Conservation (phyloP, 2,329 filamentous ascomycete species). For the Hypoxylon sp. region DNA sequence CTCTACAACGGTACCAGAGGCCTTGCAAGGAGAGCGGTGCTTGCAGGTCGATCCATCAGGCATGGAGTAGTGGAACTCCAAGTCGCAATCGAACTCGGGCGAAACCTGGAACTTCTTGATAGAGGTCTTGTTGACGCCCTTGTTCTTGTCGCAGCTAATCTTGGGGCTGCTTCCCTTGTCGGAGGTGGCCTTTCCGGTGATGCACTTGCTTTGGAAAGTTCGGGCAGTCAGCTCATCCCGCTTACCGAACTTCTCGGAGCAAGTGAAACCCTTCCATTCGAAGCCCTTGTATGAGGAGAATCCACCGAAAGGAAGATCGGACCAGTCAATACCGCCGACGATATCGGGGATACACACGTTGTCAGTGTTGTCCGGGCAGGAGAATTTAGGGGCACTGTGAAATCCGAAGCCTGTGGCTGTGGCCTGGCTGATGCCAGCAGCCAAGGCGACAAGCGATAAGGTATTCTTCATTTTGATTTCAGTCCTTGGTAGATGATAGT, state of each 20-base stretch:
- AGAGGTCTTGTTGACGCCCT: conserved; percentile 75
- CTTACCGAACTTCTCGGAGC: conserved; percentile 71
- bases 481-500: conserved; percentile 32
- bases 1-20: conserved; percentile 76
- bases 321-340: conserved; percentile 79
- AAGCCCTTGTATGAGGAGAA: conserved; percentile 81
- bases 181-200: conserved; percentile 68
- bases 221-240: conserved; percentile 70
- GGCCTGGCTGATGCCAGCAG: conserved; percentile 66
- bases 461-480: conserved; percentile 66
- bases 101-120: conserved; percentile 81
- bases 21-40: conserved; percentile 78
- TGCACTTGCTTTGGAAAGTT: conserved; percentile 70
- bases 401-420: conserved; percentile 59
- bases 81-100: conserved; percentile 80
- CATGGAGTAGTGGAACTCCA: conserved; percentile 92
- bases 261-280: conserved; percentile 80
- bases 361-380: conserved; percentile 78
- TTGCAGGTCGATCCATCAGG: conserved; percentile 85
- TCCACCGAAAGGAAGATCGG: conserved; percentile 70
- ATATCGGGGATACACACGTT: conserved; percentile 84
- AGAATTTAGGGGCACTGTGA: conserved; percentile 66
- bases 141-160: conserved; percentile 66
- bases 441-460: conserved; percentile 65
- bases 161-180: conserved; percentile 67